These are phyloP conservation scores for Coccomyxa subellipsoidea DNA, from an alignment of 163 green algal genomes.

Conservation along the genomic window DNA sequence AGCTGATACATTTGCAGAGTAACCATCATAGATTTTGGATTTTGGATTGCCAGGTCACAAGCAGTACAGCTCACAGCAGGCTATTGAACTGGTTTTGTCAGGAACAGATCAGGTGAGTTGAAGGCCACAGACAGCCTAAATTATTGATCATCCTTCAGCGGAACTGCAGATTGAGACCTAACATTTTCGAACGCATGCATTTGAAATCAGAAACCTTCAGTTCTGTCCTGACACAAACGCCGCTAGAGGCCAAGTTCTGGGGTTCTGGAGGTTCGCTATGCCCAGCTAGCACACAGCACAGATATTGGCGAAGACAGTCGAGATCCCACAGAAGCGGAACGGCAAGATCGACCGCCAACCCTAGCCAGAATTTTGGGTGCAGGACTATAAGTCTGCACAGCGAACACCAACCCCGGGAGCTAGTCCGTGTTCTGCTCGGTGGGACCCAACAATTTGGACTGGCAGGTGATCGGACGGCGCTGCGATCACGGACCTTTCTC, in stretches of 20 bases:
- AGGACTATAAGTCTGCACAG: background rate
- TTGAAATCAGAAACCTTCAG: background rate
- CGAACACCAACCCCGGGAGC: background rate
- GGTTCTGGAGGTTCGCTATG: background rate
- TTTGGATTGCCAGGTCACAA: too few relatives aligned
- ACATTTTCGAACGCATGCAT: too few relatives aligned
- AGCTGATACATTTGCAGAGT: too few relatives aligned
- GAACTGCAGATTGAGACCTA: too few relatives aligned
- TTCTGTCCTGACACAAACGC: background rate
- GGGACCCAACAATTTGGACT: background rate
- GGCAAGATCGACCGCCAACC: background rate
- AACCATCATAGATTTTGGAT: too few relatives aligned
- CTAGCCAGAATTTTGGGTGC: background rate
- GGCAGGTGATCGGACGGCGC: background rate
- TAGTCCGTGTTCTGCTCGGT: background rate
- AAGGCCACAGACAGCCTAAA: too few relatives aligned
- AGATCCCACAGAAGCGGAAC: background rate
- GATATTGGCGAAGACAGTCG: background rate
- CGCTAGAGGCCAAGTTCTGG: background rate
- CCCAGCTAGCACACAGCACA: background rate
- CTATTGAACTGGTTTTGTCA: too few relatives aligned
- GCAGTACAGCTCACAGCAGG: too few relatives aligned
- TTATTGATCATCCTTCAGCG: too few relatives aligned
- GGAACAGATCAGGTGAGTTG: too few relatives aligned
- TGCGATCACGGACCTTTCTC: background rate